Evolutionary conservation across 2,329 filamentous ascomycete species (phyloP).

Genomic region (Fusarium brachygibbosum): DNA sequence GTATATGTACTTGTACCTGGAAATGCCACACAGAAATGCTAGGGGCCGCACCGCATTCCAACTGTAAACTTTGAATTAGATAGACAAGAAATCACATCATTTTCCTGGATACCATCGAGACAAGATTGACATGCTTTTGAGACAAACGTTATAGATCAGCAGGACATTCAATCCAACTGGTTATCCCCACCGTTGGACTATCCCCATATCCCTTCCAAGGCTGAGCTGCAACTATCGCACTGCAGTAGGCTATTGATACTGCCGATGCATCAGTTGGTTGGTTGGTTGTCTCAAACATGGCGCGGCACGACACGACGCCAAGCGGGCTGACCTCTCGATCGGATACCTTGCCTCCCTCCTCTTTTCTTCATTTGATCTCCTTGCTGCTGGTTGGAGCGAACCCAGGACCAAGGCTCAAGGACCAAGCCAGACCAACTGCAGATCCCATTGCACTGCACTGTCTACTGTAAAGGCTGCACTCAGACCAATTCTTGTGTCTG

Average conservation of each 20-base stretch:
- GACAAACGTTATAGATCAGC: constrained; percentile 13
- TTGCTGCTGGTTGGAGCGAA: constrained; percentile 7
- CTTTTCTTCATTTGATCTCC: background rate
- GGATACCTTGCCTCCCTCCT: constrained; percentile 14
- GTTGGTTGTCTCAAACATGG: constrained; percentile 25
- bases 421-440: constrained; percentile 10
- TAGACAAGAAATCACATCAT: constrained; percentile 5
- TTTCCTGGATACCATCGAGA: background rate
- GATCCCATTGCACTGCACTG: constrained; percentile 1
- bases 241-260: constrained; percentile 8
- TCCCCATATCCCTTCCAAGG: constrained; percentile 1
- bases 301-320: constrained; percentile 17
- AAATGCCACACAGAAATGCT: constrained; percentile 11
- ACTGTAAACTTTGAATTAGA: constrained; percentile 6
- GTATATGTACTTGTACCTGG: background rate
- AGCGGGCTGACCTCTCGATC: constrained; percentile 30
- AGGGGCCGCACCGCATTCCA: constrained; percentile 28
- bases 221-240: constrained; percentile 2
- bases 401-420: constrained; percentile 19
- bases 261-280: constrained; percentile 27
- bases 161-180: background rate
- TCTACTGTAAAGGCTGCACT: background rate
- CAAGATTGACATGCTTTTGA: background rate
- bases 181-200: constrained; percentile 6
- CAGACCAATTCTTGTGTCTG: constrained; percentile 3